phyloP scores from a whole-genome alignment of 2,329 filamentous ascomycete species.

The Madurella mycetomatis region DNA sequence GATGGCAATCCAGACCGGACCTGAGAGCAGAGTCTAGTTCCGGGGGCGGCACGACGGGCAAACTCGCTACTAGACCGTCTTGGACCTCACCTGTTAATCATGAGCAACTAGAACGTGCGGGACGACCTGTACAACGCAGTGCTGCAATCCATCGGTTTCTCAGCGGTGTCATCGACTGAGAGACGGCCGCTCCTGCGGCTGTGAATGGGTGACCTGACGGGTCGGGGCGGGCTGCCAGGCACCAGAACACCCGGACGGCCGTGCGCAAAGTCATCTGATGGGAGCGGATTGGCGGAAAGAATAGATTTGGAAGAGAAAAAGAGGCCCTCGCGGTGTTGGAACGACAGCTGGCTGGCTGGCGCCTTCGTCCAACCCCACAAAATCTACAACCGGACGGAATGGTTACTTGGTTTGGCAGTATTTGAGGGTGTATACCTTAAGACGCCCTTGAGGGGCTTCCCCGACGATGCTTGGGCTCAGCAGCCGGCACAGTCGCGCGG shows the following conservation, averaged over 20 bases:
- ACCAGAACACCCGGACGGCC: constrained; percentile 5
- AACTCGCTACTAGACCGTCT: neutral
- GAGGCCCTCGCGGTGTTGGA: neutral
- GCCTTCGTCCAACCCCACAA: neutral
- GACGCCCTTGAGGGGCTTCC: neutral
- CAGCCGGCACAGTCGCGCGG: too few species aligned
- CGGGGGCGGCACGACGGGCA: neutral
- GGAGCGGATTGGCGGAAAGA: constrained; percentile 1
- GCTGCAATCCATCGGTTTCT: neutral
- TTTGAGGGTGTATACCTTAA: neutral
- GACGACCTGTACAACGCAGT: neutral
- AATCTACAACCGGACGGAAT: neutral
- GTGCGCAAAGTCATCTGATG: constrained; percentile 2
- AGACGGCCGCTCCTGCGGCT: constrained; percentile 13
- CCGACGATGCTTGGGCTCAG: neutral
- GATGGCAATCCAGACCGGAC: constrained; percentile 24
- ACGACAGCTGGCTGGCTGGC: neutral
- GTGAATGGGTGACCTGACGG: constrained; percentile 18
- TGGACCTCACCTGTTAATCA: neutral
- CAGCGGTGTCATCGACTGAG: neutral
- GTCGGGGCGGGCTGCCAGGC: constrained; percentile 6
- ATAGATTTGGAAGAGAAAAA: neutral
- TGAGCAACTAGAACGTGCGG: neutral
- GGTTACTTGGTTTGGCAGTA: neutral
- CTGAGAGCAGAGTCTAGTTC: neutral